phyloP scores from a whole-genome alignment of 345 rosid species.

The Brassica rapa region DNA sequence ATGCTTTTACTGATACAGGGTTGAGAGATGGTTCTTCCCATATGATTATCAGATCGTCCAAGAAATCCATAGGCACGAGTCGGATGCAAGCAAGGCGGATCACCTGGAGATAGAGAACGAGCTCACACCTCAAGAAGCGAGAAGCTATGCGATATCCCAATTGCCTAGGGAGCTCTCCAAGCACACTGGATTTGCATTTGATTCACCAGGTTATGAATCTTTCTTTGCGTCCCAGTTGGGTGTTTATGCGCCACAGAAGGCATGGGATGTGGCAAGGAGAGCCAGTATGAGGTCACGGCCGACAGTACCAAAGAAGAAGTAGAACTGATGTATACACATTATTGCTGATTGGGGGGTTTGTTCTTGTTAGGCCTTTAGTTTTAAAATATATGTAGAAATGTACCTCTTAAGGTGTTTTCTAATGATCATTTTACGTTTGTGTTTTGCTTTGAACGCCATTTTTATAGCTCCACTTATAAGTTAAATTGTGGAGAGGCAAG shows the following conservation, averaged over 20 bases:
- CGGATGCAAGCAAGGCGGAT: conserved; percentile 48
- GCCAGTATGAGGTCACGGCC: conserved; percentile 77
- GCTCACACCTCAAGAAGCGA: conserved; percentile 76
- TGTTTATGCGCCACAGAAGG: conserved; percentile 82
- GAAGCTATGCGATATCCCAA: conserved; percentile 79
- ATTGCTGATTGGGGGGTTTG: conserved; percentile 18
- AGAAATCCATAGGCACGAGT: conserved; percentile 80
- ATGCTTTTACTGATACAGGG: conserved; percentile 44
- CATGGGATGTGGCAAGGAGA: conserved; percentile 98
- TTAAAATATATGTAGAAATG: conserved; percentile 33
- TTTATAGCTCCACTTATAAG: conserved; percentile 30
- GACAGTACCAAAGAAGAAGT: conserved; percentile 49
- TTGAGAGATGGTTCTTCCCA: conserved; percentile 94
- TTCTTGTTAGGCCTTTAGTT: conserved; percentile 29
- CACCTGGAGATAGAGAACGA: conserved; percentile 55
- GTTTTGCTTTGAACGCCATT: conserved; percentile 35
- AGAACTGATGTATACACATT: background rate
- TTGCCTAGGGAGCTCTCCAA: conserved; percentile 86
- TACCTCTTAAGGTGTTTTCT: conserved; percentile 24
- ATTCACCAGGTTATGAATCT: conserved; percentile 97
- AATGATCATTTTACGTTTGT: conserved; percentile 16
- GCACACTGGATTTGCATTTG: conserved; percentile 96
- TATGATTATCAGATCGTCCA: conserved; percentile 93
- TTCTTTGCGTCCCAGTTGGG: conserved; percentile 94
- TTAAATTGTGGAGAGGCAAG: conserved; percentile 31